These are phyloP conservation scores for Solanum microdontum DNA, from an alignment of 257 asterid species.

Conservation along the genomic window DNA sequence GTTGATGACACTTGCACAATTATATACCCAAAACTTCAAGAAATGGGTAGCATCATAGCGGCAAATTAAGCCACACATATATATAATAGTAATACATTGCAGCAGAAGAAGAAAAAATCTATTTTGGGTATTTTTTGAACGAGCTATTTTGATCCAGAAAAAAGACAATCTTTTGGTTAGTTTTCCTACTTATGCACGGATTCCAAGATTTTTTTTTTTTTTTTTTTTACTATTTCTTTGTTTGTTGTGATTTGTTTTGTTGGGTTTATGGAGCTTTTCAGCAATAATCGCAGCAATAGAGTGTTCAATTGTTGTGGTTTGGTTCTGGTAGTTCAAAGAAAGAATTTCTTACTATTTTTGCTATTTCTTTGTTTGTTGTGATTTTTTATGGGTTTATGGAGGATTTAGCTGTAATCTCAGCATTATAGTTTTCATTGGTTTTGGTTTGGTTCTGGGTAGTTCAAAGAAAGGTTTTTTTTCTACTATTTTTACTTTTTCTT, in stretches of 20 bases:
- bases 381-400: background rate
- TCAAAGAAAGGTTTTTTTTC: background rate
- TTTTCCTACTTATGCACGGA: background rate
- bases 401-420: background rate
- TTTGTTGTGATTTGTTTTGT: background rate
- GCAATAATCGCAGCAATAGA: background rate
- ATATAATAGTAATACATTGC: background rate
- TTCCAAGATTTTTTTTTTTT: background rate
- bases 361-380: background rate
- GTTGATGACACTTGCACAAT: background rate
- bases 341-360: background rate
- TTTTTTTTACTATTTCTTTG: background rate
- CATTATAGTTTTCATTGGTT: background rate
- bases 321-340: background rate
- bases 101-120: background rate
- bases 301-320: background rate
- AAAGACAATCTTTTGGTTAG: background rate
- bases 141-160: background rate
- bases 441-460: background rate
- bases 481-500: background rate
- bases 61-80: background rate
- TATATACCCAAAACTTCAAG: background rate
- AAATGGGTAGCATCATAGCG: background rate
- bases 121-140: background rate
- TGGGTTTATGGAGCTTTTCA: background rate